A percentile compares a stretch with the other conserved stretches of the same genome.
phyloP scores from a whole-genome alignment of 2,329 filamentous ascomycete genomes.

The Biscogniauxia marginata region DNA sequence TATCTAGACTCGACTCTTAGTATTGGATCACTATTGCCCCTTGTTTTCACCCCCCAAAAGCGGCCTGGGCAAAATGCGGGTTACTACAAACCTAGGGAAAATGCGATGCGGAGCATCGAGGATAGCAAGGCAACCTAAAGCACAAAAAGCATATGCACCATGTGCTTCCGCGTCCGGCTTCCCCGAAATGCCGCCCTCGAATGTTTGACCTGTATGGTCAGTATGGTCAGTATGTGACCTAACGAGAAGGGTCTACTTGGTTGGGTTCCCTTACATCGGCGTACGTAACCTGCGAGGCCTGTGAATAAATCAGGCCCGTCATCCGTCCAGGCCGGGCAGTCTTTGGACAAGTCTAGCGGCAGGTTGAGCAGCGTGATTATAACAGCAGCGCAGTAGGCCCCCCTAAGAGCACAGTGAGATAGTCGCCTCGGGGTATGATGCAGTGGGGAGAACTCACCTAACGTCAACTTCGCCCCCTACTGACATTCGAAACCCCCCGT shows the following conservation, averaged over 20 bases:
- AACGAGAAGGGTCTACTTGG: constrained; percentile 10
- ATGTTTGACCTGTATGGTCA: constrained; percentile 71
- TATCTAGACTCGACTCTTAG: constrained; percentile 49
- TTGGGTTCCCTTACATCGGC: constrained; percentile 62
- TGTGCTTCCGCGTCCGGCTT: constrained; percentile 88
- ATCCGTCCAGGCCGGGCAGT: constrained; percentile 64
- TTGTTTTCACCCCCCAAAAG: constrained; percentile 35
- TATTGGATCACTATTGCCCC: constrained; percentile 23
- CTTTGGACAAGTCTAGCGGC: constrained; percentile 72
- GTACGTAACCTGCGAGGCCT: constrained; percentile 75
- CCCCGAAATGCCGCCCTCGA: constrained; percentile 88
- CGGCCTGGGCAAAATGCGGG: constrained; percentile 24
- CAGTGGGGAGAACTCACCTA: constrained; percentile 52
- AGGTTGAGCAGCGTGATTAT: constrained; percentile 81
- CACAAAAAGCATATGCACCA: constrained; percentile 95
- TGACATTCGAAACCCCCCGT: constrained; percentile 88
- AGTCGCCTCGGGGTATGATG: constrained; percentile 10
- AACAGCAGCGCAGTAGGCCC: constrained; percentile 87
- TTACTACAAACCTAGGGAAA: constrained; percentile 63
- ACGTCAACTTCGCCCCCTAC: constrained; percentile 90
- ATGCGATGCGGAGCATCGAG: constrained; percentile 74
- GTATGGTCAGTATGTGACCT: constrained; percentile 23
- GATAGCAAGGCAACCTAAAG: constrained; percentile 83
- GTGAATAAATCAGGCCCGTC: constrained; percentile 68
- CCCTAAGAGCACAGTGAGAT: constrained; percentile 49